These are phyloP conservation scores for Spergularia azorica DNA, from an alignment of 179 eudicot genomes.

Conservation along the genomic window DNA sequence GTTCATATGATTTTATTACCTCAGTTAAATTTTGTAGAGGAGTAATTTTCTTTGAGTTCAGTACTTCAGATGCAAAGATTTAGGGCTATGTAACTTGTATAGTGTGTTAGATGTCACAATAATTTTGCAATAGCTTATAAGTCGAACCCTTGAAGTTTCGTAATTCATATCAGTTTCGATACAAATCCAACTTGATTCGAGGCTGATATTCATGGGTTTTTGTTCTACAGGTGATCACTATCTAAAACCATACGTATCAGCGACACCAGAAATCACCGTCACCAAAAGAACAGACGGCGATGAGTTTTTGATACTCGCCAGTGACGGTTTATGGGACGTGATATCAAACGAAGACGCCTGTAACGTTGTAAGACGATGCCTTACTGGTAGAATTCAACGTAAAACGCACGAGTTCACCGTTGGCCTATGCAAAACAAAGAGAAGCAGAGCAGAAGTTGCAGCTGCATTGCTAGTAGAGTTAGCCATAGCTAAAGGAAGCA, in stretches of 20 bases:
- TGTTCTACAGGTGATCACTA: conserved; percentile 56
- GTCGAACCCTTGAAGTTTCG: too few species aligned
- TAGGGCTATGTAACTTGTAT: too few species aligned
- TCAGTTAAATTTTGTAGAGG: too few species aligned
- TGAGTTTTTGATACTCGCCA: conserved; percentile 69
- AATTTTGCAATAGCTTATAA: too few species aligned
- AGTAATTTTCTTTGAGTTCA: too few species aligned
- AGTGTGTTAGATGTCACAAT: too few species aligned
- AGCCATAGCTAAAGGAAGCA: conserved; percentile 63
- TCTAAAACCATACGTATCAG: conserved; percentile 64
- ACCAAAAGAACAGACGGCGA: conserved; percentile 43
- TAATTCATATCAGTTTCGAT: too few species aligned
- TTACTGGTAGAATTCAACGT: conserved; percentile 41
- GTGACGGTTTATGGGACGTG: conserved; percentile 85
- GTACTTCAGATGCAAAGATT: too few species aligned
- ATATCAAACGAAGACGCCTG: conserved; percentile 68
- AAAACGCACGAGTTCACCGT: neutral
- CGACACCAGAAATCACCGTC: conserved; percentile 62
- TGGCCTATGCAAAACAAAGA: conserved; percentile 13
- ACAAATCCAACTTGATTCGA: neutral
- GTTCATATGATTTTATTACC: too few species aligned
- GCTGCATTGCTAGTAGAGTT: conserved; percentile 51
- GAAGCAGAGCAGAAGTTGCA: conserved; percentile 36
- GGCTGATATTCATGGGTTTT: neutral
- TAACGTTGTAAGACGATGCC: conserved; percentile 50